Evolutionary conservation across 202 grass and related monocot species (phyloP).

Genomic region (Brachypodium distachyon): DNA sequence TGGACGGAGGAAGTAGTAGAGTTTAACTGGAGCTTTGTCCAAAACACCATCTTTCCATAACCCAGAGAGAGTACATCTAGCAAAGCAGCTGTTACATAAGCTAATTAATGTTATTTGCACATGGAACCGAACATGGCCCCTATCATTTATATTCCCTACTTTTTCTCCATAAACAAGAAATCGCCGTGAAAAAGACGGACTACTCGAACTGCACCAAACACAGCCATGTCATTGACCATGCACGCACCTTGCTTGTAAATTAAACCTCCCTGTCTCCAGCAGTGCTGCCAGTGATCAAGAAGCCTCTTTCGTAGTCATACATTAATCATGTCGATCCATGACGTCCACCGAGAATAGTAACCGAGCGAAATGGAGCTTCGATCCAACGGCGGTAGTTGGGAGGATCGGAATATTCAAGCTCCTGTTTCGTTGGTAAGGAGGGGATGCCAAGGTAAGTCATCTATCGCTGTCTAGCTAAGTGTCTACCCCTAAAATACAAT

Average conservation of each 20-base stretch:
- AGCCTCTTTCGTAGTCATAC: background rate
- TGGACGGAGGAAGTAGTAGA: background rate
- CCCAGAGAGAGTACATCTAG: background rate
- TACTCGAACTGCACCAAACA: slow-evolving; percentile 5
- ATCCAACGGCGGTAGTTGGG: background rate
- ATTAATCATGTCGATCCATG: background rate
- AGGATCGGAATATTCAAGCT: background rate
- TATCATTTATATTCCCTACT: slow-evolving; percentile 13
- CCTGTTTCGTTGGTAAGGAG: no score
- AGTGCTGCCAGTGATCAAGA: background rate
- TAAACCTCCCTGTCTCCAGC: background rate
- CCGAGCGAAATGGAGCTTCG: background rate
- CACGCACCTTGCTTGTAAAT: slow-evolving; percentile 2
- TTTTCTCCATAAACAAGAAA: slow-evolving; percentile 31
- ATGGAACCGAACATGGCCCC: background rate
- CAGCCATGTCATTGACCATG: background rate
- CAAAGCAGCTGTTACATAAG: background rate
- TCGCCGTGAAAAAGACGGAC: slow-evolving; percentile 5
- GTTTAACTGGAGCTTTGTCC: background rate
- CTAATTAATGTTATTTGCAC: background rate
- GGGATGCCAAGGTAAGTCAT: no score
- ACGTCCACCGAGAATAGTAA: background rate
- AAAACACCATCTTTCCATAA: background rate
- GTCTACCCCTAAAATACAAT: no score
- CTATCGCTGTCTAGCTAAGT: no score